phyloP scores from a whole-genome alignment of 2,329 filamentous ascomycete genomes.

The Trichophyton simii region DNA sequence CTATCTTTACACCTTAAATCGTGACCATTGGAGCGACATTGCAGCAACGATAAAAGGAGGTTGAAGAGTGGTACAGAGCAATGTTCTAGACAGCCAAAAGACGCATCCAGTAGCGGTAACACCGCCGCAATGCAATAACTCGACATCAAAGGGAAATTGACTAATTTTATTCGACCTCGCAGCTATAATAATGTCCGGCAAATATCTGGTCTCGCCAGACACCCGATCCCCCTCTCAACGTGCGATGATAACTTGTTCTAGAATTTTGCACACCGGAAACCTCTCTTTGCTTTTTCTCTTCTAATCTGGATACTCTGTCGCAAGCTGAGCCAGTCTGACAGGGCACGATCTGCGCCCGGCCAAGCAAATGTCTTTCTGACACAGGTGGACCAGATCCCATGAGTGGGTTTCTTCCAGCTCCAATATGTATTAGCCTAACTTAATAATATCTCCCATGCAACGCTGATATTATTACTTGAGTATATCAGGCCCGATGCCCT shows the following conservation, averaged over 20 bases:
- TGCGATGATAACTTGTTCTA: conserved; percentile 3
- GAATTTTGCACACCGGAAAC: neutral
- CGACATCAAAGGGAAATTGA: neutral
- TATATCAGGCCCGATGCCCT: neutral
- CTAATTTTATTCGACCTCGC: neutral
- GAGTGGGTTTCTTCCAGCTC: neutral
- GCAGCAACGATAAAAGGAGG: neutral
- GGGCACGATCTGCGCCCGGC: conserved; percentile 1
- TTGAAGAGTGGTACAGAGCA: neutral
- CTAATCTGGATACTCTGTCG: neutral
- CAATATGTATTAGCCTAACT: neutral
- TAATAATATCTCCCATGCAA: neutral
- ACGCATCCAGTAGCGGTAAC: neutral
- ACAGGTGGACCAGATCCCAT: neutral
- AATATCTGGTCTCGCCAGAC: neutral
- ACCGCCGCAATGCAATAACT: neutral
- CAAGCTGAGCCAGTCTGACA: neutral
- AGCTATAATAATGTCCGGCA: neutral
- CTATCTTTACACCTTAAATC: neutral
- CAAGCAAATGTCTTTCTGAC: conserved; percentile 2
- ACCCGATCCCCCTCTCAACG: neutral
- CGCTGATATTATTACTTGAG: neutral
- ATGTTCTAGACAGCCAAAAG: neutral
- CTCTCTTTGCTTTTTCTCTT: neutral
- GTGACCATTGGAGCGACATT: neutral